A percentile compares a stretch with the other conserved stretches of the same genome.
Evolutionary conservation across 202 grass and related monocot species (phyloP).

Genomic region (Setaria viridis): DNA sequence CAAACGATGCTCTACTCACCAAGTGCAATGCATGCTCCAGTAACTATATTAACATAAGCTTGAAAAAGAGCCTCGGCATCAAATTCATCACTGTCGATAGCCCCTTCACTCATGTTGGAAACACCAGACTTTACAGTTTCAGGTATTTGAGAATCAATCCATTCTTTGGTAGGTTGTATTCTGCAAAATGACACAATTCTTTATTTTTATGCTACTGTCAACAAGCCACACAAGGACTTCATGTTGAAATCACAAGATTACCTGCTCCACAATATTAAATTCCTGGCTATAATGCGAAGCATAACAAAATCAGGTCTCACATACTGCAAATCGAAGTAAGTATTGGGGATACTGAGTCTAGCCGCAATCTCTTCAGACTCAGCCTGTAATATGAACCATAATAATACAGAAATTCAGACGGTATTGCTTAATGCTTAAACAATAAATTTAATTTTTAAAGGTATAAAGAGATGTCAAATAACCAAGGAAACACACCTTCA

Average conservation of each 20-base stretch:
- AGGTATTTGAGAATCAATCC: constrained; percentile 90
- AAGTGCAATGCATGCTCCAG: constrained; percentile 90
- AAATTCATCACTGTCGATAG: constrained; percentile 65
- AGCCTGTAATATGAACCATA: constrained; percentile 59
- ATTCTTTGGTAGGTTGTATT: constrained; percentile 76
- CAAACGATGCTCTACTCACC: constrained; percentile 58
- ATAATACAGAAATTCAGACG: constrained; percentile 34
- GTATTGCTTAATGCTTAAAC: not conserved
- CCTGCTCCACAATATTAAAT: constrained; percentile 96
- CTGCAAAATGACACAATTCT: constrained; percentile 50
- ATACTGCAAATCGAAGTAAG: constrained; percentile 91
- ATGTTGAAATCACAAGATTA: constrained; percentile 50
- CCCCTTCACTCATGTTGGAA: constrained; percentile 62
- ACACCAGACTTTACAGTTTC: constrained; percentile 74
- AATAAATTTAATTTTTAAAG: constrained; percentile 9
- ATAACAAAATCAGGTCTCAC: constrained; percentile 98
- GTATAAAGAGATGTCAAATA: constrained; percentile 29
- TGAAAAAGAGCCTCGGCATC: constrained; percentile 87
- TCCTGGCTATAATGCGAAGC: constrained; percentile 86
- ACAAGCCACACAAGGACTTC: constrained; percentile 12
- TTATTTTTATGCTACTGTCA: constrained; percentile 24
- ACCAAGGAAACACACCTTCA: constrained; percentile 65
- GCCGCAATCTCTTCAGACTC: constrained; percentile 85
- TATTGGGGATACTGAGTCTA: constrained; percentile 74
- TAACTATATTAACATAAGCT: constrained; percentile 95